Percentiles rank a stretch among this genome's conserved stretches.
These are phyloP conservation scores for Clarireedia homoeocarpa DNA, from an alignment of 2,329 filamentous ascomycete species.

Conservation along the genomic window DNA sequence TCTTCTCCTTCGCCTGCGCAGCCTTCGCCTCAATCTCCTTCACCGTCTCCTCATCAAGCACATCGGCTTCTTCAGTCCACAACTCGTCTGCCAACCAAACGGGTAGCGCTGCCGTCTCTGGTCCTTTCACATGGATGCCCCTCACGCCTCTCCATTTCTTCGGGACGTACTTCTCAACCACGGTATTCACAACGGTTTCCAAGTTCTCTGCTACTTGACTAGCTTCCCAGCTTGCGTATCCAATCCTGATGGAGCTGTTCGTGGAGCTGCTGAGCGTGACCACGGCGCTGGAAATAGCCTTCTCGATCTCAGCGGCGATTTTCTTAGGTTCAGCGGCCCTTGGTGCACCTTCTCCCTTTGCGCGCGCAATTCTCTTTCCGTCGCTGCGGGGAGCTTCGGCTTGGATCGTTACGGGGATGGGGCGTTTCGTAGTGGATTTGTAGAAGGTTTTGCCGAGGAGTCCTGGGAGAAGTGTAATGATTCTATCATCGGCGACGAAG, in stretches of 20 bases:
- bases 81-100: conserved; percentile 91
- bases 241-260: conserved; percentile 75
- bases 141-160: conserved; percentile 84
- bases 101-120: conserved; percentile 81
- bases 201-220: conserved; percentile 77
- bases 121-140: conserved; percentile 82
- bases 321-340: conserved; percentile 41
- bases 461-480: conserved; percentile 65
- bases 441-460: conserved; percentile 90
- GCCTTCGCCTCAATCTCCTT: conserved; percentile 5
- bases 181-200: conserved; percentile 56
- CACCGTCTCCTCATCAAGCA: conserved; percentile 50
- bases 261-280: conserved; percentile 72
- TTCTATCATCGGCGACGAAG: conserved; percentile 86
- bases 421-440: conserved; percentile 73
- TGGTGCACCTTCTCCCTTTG: conserved; percentile 38
- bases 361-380: conserved; percentile 48
- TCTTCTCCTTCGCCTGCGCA: conserved; percentile 5
- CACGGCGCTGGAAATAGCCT: conserved; percentile 67
- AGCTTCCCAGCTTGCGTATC: conserved; percentile 63
- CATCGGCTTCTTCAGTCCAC: conserved; percentile 72
- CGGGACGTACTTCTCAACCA: conserved; percentile 74
- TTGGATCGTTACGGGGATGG: conserved; percentile 70
- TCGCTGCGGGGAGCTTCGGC: conserved; percentile 53
- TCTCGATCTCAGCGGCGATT: conserved; percentile 74